A percentile compares a stretch with the other conserved stretches of the same genome.
phyloP scores from a whole-genome alignment of 2,329 filamentous ascomycete genomes.

The Penicillium sp. region DNA sequence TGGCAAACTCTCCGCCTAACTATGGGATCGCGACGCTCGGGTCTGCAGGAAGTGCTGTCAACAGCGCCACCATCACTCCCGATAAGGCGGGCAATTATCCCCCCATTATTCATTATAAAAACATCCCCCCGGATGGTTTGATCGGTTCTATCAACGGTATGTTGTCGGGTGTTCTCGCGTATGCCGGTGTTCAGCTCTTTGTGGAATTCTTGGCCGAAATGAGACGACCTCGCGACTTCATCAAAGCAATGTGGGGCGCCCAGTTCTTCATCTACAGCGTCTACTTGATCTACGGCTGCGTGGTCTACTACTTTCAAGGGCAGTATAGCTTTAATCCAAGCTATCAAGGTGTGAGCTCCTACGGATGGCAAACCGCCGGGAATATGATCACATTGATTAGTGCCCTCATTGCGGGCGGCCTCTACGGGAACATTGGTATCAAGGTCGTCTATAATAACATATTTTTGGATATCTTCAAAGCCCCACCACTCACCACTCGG shows the following conservation, averaged over 20 bases:
- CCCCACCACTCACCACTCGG: constrained; percentile 39
- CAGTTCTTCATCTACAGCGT: constrained; percentile 49
- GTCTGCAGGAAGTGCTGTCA: constrained; percentile 26
- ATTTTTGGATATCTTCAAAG: constrained; percentile 41
- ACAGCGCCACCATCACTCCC: constrained; percentile 24
- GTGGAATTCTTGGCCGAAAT: constrained; percentile 58
- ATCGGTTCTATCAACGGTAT: constrained; percentile 51
- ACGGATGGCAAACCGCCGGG: constrained; percentile 33
- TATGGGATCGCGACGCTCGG: constrained; percentile 35
- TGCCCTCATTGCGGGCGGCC: constrained; percentile 36
- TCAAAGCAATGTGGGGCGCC: constrained; percentile 47
- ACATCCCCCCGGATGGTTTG: constrained; percentile 43
- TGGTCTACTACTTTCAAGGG: constrained; percentile 49
- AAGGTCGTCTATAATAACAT: constrained; percentile 48
- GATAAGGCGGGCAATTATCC: constrained; percentile 30
- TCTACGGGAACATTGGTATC: constrained; percentile 45
- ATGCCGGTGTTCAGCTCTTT: constrained; percentile 60
- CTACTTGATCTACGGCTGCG: constrained; percentile 50
- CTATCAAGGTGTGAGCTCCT: constrained; percentile 29
- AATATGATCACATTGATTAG: constrained; percentile 31
- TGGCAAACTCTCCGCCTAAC: constrained; percentile 51
- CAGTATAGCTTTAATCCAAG: constrained; percentile 41
- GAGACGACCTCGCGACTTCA: constrained; percentile 50
- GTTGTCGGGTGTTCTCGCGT: constrained; percentile 56
- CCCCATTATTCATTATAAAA: constrained; percentile 40